These are phyloP conservation scores for Ordospora pajunii DNA, from an alignment of 371 early-diverging fungal species.

Conservation along the genomic window DNA sequence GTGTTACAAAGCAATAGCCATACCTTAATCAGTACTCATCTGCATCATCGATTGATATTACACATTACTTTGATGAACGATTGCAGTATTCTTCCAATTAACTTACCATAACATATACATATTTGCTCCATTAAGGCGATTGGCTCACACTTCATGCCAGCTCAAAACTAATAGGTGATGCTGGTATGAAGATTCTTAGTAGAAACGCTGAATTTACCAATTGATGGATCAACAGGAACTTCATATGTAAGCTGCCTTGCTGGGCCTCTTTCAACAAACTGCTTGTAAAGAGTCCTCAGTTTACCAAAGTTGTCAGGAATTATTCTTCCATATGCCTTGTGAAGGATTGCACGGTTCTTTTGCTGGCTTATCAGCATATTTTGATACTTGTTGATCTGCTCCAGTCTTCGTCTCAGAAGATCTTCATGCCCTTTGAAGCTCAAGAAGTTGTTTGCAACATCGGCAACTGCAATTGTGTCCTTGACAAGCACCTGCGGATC, in stretches of 20 bases:
- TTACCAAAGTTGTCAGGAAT: neutral
- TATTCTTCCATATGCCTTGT: neutral
- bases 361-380: neutral
- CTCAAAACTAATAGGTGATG: no score
- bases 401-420: neutral
- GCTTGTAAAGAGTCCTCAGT: neutral
- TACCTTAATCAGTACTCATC: no score
- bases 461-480: neutral
- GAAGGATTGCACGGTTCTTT: neutral
- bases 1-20: no score
- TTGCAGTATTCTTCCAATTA: no score
- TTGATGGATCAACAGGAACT: neutral
- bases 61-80: no score
- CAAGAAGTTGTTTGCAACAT: conserved; percentile 1
- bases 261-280: neutral
- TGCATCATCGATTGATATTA: no score
- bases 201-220: neutral
- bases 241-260: neutral
- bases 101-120: no score
- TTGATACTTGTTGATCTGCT: neutral
- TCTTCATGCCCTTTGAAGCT: neutral
- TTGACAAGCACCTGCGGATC: neutral
- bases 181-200: neutral
- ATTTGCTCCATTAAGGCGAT: no score
- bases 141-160: no score